Base-by-base conservation (phyloP, 2,329 filamentous ascomycete species). In the Monosporascus sp. region DNA sequence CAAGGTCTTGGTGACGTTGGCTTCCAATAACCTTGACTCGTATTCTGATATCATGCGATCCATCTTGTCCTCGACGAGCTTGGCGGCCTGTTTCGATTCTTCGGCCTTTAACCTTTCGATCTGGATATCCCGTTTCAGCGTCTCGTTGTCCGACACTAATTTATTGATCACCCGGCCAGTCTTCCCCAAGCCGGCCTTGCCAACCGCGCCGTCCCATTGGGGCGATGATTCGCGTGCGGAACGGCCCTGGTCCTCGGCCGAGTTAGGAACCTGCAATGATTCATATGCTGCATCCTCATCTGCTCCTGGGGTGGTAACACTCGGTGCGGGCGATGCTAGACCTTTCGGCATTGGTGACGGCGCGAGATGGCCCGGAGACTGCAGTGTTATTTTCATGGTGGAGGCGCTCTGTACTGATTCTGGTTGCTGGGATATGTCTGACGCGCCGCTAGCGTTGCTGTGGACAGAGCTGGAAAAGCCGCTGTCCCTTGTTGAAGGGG, bases 81-180 rank as follows among this genome's bases (percentile, higher is more conserved):
- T 83, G 11, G 86, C 80, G 5, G 82, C 79, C 65, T 88, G 83
- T 60, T 83, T 82, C n/a, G 86, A 79, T 63, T 91, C 88, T 54
- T 90, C 87, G 45, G 85, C 79, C 46, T 79, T 79, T 51, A 87
- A 67, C 20, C 77, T 75, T 68, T 88, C 85, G 52, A 87, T 81
- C 62, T 86, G 77, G 53, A 89, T 75, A 58, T 93, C 88, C 50
- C 88, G 81, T 62, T 88, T 88, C 46, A 93, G 75, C 41, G 84
- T 80, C 64, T 93, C 89, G 60, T 91, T 91, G 65, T 93, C 89
- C 50, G 85, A 85, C 65, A 90, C 89, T 51, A 94, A 79, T 64
- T 84, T 83, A 71, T 94, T 90, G 68, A 94, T 93, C 50, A 90
- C 87, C 37, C 87, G 78, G 8, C 87, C 87, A 9, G 85, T 89